Evolutionary conservation across 192 early-diverging fungal species (phyloP), one percentile per base, ranked within the genome.

Genomic region (Bifiguratus adelaidae): DNA sequence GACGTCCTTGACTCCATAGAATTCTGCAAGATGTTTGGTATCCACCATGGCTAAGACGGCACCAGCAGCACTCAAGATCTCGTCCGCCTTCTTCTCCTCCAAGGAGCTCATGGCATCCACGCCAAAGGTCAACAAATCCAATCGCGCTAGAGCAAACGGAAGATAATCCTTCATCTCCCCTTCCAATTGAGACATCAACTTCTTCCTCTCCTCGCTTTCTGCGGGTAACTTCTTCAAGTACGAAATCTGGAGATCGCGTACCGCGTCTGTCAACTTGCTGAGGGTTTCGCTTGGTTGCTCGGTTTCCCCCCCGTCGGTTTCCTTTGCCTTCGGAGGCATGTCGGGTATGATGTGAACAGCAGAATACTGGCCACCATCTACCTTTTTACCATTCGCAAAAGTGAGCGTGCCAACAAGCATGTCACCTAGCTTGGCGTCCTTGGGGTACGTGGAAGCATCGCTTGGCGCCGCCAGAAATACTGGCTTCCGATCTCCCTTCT

Each of bases 401-500:
- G 63, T 45, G 29, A 91, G 57, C 26, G 74, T 70, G 0, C 91
- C 94, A 15, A 76, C 49, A 22, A 97, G 67, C 33, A 85, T 45
- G 60, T 97, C 94, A 4, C 89, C 89, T 4, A 80, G 69, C 40
- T 76, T 74, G 26, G 82, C 85, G 9, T 79, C 81, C 40, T 78
- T 78, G 4, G 89, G 84, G 29, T 68, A 68, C 21, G 50, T 45
- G 25, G 61, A 61, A 13, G 77, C 41, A 24, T 63, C 74, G 5
- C 49, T 48, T 11, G 76, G 76, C 3, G 59, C 66, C 19, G 80
- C 57, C 29, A 94, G 61, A 50, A 67, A 81, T 18, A 68, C 60
- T n/a, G 66, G 69, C 18, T 66, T 52, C 23, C 44, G 45, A 29
- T 73, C 63, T 0, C 74, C 74, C 20, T 68, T 70, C n/a, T 61